Conservation (phyloP, 2,329 filamentous ascomycete genomes). For the Trichoderma brevicompactum region DNA sequence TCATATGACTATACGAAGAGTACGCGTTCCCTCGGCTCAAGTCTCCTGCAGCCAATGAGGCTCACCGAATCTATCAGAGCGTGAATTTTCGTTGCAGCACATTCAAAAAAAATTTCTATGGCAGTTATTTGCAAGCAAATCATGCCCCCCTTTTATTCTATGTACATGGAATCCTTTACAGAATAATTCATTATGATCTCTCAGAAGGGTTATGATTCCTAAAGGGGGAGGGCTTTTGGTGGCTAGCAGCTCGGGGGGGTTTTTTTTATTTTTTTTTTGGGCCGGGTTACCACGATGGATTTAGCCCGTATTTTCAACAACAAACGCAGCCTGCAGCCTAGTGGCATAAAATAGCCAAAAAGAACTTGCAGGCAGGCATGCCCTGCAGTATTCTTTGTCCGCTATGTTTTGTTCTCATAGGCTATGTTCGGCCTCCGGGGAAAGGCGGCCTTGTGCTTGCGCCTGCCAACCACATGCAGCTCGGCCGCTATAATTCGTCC, state of each 20-base stretch:
- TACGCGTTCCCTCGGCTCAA: neutral
- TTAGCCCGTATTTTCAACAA: neutral
- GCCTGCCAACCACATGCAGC: neutral
- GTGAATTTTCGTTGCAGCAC: neutral
- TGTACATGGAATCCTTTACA: neutral
- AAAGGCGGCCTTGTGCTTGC: neutral
- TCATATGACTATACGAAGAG: slow-evolving; percentile 3
- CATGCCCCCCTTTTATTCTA: neutral
- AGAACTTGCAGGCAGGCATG: neutral
- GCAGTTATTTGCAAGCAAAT: neutral
- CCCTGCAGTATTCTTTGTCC: neutral
- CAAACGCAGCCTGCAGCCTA: neutral
- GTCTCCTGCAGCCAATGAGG: neutral
- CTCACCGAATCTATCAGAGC: neutral
- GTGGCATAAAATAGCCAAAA: neutral
- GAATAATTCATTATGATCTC: neutral
- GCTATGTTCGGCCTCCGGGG: neutral
- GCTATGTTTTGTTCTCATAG: neutral
- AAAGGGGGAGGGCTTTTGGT: neutral
- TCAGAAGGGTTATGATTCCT: neutral
- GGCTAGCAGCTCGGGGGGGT: neutral
- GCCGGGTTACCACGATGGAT: too few relatives aligned
- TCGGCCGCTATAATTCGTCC: slow-evolving; percentile 9
- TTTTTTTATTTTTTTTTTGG: too few relatives aligned
- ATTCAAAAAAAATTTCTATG: too few relatives aligned